A percentile compares a stretch with the other conserved stretches of the same genome.
These are phyloP conservation scores for Trichosporon coremiiforme DNA, from an alignment of 1,284 basidiomycete genomes.

Conservation along the genomic window DNA sequence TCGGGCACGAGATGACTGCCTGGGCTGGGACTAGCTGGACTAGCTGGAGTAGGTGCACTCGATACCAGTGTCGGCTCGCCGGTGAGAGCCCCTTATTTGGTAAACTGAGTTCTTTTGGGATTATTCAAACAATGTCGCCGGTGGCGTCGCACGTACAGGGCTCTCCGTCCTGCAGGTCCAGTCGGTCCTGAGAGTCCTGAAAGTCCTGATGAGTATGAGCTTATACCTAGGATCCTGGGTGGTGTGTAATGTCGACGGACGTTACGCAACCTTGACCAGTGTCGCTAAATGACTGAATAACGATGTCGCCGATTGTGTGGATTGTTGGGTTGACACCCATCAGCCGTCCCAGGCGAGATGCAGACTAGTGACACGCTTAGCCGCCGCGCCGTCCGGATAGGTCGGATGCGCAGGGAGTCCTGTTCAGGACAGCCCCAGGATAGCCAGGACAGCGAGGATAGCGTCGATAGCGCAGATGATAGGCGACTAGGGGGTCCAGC, in stretches of 20 bases:
- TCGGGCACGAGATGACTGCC: neutral
- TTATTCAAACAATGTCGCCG: conserved; percentile 18
- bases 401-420: neutral
- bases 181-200: conserved; percentile 14
- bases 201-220: conserved; percentile 16
- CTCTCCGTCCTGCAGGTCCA: conserved; percentile 10
- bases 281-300: conserved; percentile 15
- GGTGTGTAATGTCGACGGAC: conserved; percentile 10
- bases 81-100: conserved; percentile 16
- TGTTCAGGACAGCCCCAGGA: neutral
- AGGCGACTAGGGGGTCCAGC: neutral
- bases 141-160: conserved; percentile 19
- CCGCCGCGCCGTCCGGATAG: neutral
- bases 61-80: neutral
- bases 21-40: neutral
- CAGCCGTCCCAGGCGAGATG: neutral
- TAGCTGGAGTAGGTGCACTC: neutral
- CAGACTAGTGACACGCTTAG: neutral
- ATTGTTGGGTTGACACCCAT: conserved; percentile 11
- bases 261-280: conserved; percentile 5
- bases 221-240: conserved; percentile 16
- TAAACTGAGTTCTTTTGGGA: conserved; percentile 20
- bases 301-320: conserved; percentile 18
- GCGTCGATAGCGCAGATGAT: neutral
- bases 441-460: neutral